Conservation (phyloP, 2,329 filamentous ascomycete genomes). For the Alternaria gansuensis region DNA sequence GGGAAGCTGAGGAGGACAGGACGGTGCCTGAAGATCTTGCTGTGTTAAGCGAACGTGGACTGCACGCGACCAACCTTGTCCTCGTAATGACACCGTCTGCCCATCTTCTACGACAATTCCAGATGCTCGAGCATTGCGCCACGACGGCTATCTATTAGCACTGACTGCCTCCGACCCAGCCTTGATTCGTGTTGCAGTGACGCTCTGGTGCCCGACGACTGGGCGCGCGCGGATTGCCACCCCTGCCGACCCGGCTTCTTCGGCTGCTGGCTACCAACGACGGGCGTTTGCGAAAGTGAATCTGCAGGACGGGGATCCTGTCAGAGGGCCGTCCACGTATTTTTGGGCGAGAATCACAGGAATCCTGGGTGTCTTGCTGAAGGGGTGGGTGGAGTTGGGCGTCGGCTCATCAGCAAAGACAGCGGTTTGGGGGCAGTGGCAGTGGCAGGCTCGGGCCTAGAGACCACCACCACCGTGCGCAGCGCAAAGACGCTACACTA, state of each 20-base stretch:
- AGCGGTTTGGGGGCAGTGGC: conserved; percentile 16
- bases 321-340: background rate
- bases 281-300: conserved; percentile 7
- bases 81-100: conserved; percentile 16
- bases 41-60: conserved; percentile 25
- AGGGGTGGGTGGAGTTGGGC: conserved; percentile 12
- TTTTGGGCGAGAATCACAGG: conserved; percentile 1
- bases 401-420: conserved; percentile 9
- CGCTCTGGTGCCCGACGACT: conserved; percentile 21
- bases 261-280: conserved; percentile 18
- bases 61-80: conserved; percentile 22
- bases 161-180: conserved; percentile 21
- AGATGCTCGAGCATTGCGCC: conserved; percentile 22
- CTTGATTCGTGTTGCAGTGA: conserved; percentile 28
- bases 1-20: conserved; percentile 1
- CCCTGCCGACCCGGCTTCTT: conserved; percentile 23
- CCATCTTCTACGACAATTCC: conserved; percentile 20
- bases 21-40: conserved; percentile 30
- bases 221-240: conserved; percentile 19
- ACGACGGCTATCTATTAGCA: conserved; percentile 19
- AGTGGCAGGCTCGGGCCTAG: conserved; percentile 30
- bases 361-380: conserved; percentile 8
- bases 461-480: conserved; percentile 44
- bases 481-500: conserved; percentile 36
- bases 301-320: conserved; percentile 13